Conservation (phyloP, 331 rosid genomes). For the Pyrus hybrid region DNA sequence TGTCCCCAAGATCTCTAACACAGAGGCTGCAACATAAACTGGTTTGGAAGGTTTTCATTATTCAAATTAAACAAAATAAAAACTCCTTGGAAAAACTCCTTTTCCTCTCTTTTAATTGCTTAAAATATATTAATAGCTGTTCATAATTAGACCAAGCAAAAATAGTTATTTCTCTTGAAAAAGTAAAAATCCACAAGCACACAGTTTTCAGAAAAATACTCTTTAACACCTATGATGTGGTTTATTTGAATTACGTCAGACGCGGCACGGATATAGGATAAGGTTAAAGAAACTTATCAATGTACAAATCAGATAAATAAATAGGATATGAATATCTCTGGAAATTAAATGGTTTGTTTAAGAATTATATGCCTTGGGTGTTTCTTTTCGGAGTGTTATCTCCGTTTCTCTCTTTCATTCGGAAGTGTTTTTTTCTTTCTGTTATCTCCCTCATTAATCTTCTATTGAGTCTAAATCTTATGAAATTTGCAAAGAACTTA, state of each 20-base stretch:
- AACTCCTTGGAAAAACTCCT: too few relatives aligned
- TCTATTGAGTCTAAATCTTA: neutral
- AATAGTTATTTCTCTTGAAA: too few relatives aligned
- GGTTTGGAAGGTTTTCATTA: neutral
- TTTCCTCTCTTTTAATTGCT: too few relatives aligned
- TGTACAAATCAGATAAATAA: neutral
- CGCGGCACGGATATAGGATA: too few relatives aligned
- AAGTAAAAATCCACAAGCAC: too few relatives aligned
- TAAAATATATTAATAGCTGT: too few relatives aligned
- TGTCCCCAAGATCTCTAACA: neutral
- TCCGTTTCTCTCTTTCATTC: neutral
- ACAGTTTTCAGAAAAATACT: too few relatives aligned
- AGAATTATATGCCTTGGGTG: neutral
- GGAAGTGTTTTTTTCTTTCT: neutral
- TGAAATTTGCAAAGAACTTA: neutral
- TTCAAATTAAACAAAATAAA: neutral
- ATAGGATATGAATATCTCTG: neutral
- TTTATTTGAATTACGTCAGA: too few relatives aligned
- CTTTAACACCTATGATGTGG: too few relatives aligned
- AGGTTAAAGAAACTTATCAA: neutral
- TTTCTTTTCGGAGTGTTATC: neutral
- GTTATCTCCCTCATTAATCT: neutral
- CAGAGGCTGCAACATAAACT: neutral
- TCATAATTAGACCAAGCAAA: too few relatives aligned
- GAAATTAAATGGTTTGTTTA: neutral